A percentile compares a stretch with the other conserved stretches of the same genome.
Evolutionary conservation across 495 filamentous ascomycete species (phyloP).

Genomic region (Echria macrotheca): DNA sequence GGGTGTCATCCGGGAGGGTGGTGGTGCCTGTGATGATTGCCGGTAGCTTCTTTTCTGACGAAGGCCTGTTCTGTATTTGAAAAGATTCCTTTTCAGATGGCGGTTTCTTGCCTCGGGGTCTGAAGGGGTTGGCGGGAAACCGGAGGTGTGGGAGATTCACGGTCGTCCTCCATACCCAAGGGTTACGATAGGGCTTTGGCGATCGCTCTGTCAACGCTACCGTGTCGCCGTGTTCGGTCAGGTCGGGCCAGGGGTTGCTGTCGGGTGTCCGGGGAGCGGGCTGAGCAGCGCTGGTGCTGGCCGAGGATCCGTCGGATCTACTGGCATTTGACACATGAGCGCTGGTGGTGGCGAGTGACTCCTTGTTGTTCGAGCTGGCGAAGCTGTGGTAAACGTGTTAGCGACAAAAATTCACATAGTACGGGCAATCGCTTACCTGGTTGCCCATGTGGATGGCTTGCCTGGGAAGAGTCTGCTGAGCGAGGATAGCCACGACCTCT

Average conservation of each 20-base stretch:
- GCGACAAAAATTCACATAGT: too few relatives aligned
- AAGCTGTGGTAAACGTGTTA: too few relatives aligned
- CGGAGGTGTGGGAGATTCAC: neutral
- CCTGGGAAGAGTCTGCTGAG: neutral
- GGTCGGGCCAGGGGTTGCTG: conserved; percentile 23
- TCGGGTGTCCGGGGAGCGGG: neutral
- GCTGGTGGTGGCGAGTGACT: conserved; percentile 12
- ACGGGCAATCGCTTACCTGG: conserved; percentile 10
- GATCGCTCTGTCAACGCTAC: neutral
- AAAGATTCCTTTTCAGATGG: too few relatives aligned
- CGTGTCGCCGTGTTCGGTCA: conserved; percentile 2
- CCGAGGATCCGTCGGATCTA: neutral
- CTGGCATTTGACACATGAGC: conserved; percentile 9
- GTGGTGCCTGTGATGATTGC: too few relatives aligned
- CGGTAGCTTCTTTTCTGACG: too few relatives aligned
- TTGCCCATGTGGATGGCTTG: neutral
- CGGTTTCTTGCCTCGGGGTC: neutral
- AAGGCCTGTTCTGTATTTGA: too few relatives aligned
- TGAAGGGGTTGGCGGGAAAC: neutral
- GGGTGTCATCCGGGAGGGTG: too few relatives aligned
- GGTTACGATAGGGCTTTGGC: neutral
- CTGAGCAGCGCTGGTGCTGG: neutral
- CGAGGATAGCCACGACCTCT: conserved; percentile 12
- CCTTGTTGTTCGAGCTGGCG: conserved; percentile 10
- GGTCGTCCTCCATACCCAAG: neutral